phyloP scores from a whole-genome alignment of 1,284 basidiomycete genomes.

The Cryptococcus wingfieldii region DNA sequence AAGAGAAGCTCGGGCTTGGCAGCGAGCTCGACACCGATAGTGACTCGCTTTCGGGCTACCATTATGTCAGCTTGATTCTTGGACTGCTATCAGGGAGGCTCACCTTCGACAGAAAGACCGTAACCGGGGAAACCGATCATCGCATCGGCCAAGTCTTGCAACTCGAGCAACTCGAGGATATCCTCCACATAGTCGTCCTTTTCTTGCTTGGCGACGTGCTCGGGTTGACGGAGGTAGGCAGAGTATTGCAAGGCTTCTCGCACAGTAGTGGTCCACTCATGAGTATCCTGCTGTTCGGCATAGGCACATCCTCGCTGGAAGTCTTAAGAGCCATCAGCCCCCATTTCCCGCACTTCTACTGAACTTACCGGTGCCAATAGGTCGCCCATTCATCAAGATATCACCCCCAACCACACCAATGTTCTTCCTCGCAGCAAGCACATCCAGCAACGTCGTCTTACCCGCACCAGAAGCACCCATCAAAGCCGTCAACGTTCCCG shows the following conservation, averaged over 20 bases:
- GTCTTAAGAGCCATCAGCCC: conserved; percentile 30
- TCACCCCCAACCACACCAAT: conserved; percentile 54
- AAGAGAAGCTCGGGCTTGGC: conserved; percentile 57
- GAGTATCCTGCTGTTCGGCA: conserved; percentile 77
- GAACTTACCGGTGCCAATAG: conserved; percentile 41
- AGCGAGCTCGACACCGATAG: conserved; percentile 60
- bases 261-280: conserved; percentile 71
- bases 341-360: background rate
- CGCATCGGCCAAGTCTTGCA: conserved; percentile 54
- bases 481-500: conserved; percentile 57
- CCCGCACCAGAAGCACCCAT: conserved; percentile 60
- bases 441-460: conserved; percentile 55
- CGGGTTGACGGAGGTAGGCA: conserved; percentile 58
- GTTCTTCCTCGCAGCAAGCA: conserved; percentile 55
- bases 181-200: conserved; percentile 56
- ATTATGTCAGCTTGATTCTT: background rate
- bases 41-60: conserved; percentile 57
- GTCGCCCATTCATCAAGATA: conserved; percentile 53
- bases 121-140: conserved; percentile 52
- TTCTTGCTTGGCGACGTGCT: conserved; percentile 51
- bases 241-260: conserved; percentile 59
- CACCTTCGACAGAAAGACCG: conserved; percentile 52
- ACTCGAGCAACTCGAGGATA: conserved; percentile 54
- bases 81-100: background rate
- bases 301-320: conserved; percentile 55